phyloP scores from a whole-genome alignment of 2,329 filamentous ascomycete genomes.

The Allantophomopsis lycopodina region DNA sequence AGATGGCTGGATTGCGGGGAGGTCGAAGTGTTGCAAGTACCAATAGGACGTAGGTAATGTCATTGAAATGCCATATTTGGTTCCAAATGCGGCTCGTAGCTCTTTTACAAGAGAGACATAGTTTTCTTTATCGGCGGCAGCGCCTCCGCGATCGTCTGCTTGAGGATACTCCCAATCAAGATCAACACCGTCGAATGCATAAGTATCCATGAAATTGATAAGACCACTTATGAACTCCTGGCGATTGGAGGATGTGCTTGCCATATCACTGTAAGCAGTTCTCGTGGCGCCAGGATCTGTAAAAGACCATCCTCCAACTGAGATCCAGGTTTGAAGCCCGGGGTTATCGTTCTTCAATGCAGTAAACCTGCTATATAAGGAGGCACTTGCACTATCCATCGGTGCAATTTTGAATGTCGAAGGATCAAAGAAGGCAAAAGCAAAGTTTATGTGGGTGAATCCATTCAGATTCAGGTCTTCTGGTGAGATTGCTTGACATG shows the following conservation, averaged over 20 bases:
- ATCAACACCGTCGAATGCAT: conserved; percentile 29
- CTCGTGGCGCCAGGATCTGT: background rate
- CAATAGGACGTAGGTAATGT: conserved; percentile 1
- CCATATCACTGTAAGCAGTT: conserved; percentile 13
- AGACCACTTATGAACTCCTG: conserved; percentile 22
- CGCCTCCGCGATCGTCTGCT: conserved; percentile 6
- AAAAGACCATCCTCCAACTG: conserved; percentile 8
- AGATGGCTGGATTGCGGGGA: too few relatives aligned
- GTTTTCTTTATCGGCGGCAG: conserved; percentile 2
- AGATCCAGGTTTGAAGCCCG: conserved; percentile 12
- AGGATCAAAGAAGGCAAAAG: conserved; percentile 26
- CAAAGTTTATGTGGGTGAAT: conserved; percentile 17
- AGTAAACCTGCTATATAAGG: conserved; percentile 4
- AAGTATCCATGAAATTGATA: conserved; percentile 24
- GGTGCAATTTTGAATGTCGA: conserved; percentile 12
- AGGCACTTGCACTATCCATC: conserved; percentile 6
- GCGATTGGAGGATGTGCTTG: conserved; percentile 13
- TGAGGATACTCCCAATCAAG: conserved; percentile 20
- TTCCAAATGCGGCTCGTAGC: background rate
- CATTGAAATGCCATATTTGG: too few relatives aligned
- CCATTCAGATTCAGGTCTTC: conserved; percentile 5
- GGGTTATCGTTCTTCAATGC: conserved; percentile 16
- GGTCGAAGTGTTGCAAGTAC: conserved; percentile 2
- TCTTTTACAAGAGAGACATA: conserved; percentile 1
- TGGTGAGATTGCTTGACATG: conserved; percentile 6